Percentiles rank a stretch among this genome's conserved stretches.
These are phyloP conservation scores for Cucumis melo DNA, from an alignment of 306 rosid genomes.

Conservation along the genomic window DNA sequence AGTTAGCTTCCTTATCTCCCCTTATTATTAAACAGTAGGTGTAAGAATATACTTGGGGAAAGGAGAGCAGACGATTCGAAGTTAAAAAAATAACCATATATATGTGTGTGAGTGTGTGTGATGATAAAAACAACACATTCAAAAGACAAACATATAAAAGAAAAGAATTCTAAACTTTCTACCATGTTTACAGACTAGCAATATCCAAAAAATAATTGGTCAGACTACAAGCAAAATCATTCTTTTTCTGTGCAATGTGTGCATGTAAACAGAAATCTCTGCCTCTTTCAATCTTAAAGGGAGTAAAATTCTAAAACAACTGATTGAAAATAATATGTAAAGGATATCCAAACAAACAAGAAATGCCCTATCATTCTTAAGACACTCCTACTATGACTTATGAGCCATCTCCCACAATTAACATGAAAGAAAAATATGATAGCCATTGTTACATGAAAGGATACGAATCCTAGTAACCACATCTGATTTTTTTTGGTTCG, in stretches of 20 bases:
- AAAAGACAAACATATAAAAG: neutral
- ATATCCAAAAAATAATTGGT: neutral
- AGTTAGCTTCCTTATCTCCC: neutral
- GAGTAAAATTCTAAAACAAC: neutral
- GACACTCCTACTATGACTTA: neutral
- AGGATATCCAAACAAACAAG: neutral
- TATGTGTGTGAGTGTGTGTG: no score
- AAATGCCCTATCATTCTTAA: neutral
- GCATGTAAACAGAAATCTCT: neutral
- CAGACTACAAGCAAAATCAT: neutral
- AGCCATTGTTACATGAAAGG: neutral
- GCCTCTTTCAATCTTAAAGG: neutral
- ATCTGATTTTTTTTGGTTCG: neutral
- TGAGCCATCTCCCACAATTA: neutral
- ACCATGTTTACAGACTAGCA: neutral
- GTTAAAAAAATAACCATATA: no score
- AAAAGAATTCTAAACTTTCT: neutral
- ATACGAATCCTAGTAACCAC: neutral
- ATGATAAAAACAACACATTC: no score
- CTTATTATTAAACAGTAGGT: neutral
- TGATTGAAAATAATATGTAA: neutral
- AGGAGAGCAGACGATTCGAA: no score
- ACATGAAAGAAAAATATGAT: neutral
- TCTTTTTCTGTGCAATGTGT: neutral
- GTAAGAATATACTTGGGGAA: neutral